These are phyloP conservation scores for Xylaria polymorpha DNA, from an alignment of 2,329 filamentous ascomycete genomes.

Conservation along the genomic window DNA sequence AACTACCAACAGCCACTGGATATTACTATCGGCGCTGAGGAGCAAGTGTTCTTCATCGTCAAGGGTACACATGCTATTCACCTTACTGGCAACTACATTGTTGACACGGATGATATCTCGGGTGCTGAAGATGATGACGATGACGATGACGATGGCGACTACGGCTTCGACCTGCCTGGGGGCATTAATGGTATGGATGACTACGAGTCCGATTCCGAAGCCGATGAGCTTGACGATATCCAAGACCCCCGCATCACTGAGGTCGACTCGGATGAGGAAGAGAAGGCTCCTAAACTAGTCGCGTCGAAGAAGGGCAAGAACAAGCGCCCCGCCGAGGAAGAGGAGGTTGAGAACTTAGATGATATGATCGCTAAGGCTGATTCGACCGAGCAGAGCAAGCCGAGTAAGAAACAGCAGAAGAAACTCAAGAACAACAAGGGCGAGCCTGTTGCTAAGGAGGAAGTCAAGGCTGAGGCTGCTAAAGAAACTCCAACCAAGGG, in stretches of 20 bases:
- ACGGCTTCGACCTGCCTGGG: slow-evolving; percentile 83
- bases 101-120: slow-evolving; percentile 73
- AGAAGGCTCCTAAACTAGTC: slow-evolving; percentile 73
- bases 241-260: slow-evolving; percentile 86
- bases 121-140: slow-evolving; percentile 72
- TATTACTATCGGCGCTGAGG: slow-evolving; percentile 88
- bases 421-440: slow-evolving; percentile 99
- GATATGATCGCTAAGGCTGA: slow-evolving; percentile 82
- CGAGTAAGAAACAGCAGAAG: slow-evolving; percentile 97
- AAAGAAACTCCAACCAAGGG: slow-evolving; percentile 63
- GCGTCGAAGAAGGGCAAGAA: slow-evolving; percentile 81
- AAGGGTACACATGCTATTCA: slow-evolving; percentile 89
- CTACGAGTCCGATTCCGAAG: slow-evolving; percentile 75
- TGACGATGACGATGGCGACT: slow-evolving; percentile 74
- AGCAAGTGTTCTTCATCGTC: slow-evolving; percentile 92
- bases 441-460: slow-evolving; percentile 76
- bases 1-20: slow-evolving; percentile 95
- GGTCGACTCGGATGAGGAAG: slow-evolving; percentile 81
- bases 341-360: slow-evolving; percentile 76
- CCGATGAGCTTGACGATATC: slow-evolving; percentile 81
- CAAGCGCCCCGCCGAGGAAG: slow-evolving; percentile 89
- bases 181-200: slow-evolving; percentile 80
- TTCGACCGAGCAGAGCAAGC: slow-evolving; percentile 75
- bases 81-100: slow-evolving; percentile 96
- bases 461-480: slow-evolving; percentile 67